phyloP scores from a whole-genome alignment of 2,329 filamentous ascomycete species.

The Cladosporium sphaerospermum region DNA sequence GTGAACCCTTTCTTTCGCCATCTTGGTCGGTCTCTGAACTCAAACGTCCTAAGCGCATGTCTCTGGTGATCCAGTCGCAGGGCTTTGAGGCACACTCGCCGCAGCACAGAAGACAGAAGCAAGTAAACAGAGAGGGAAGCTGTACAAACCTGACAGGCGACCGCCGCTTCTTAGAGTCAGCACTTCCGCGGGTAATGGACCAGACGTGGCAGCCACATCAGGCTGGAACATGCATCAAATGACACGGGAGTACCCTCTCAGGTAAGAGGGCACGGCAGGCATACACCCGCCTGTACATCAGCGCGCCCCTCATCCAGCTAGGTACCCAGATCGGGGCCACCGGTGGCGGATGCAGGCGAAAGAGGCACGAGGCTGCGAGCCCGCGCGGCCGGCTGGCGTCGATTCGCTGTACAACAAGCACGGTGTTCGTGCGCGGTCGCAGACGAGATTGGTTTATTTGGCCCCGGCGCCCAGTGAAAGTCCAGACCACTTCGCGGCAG shows the following conservation, averaged over 20 bases:
- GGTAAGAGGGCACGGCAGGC: conserved; percentile 9
- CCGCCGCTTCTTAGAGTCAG: not conserved
- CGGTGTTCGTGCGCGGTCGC: not conserved
- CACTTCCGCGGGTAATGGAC: conserved; percentile 5
- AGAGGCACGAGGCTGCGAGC: not conserved
- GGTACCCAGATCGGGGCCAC: not conserved
- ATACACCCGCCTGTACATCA: conserved; percentile 4
- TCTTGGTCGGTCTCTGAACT: not conserved
- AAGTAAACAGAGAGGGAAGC: not conserved
- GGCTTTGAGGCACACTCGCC: not conserved
- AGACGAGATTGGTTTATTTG: conserved; percentile 9
- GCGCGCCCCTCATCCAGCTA: not conserved
- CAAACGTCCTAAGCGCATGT: conserved; percentile 7
- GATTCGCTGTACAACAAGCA: not conserved
- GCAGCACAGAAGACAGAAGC: not conserved
- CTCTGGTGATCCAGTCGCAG: not conserved
- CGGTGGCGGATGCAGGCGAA: not conserved
- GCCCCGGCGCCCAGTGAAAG: conserved; percentile 1
- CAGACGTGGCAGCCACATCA: conserved; percentile 4
- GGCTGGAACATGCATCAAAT: conserved; percentile 8
- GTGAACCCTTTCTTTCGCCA: not conserved
- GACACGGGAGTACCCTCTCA: conserved; percentile 3
- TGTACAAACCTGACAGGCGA: not conserved
- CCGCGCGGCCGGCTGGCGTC: conserved; percentile 1
- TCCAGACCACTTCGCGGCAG: conserved; percentile 1